These are phyloP conservation scores for Phaseolus lunatus DNA, from an alignment of 306 rosid species.

Conservation along the genomic window DNA sequence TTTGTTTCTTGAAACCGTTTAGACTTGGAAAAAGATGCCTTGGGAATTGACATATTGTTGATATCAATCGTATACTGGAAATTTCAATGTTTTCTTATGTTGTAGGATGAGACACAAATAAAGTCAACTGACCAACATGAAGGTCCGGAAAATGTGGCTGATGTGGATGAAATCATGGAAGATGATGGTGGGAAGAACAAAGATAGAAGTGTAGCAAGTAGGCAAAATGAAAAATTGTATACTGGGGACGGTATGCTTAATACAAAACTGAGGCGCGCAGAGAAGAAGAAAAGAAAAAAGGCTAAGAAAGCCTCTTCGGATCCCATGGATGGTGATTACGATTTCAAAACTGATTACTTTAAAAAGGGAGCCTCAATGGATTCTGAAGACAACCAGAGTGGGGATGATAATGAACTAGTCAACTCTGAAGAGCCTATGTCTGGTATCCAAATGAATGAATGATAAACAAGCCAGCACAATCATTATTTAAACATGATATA, in stretches of 20 bases:
- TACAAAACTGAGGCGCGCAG: conserved; percentile 73
- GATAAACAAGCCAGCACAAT: neutral
- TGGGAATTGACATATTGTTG: neutral
- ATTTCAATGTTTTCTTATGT: neutral
- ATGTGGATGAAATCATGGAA: conserved; percentile 64
- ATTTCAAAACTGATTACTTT: conserved; percentile 81
- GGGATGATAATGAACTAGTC: conserved; percentile 41
- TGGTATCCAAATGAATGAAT: conserved; percentile 41
- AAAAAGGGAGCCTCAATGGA: conserved; percentile 68
- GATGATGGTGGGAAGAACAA: conserved; percentile 55
- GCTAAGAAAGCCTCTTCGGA: conserved; percentile 56
- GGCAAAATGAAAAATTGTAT: conserved; percentile 87
- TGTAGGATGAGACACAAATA: conserved; percentile 52
- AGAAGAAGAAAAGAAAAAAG: conserved; percentile 82
- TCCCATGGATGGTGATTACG: conserved; percentile 83
- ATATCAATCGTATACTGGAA: neutral
- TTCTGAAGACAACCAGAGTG: conserved; percentile 53
- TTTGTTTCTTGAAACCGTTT: conserved; percentile 37
- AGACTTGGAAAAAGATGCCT: neutral
- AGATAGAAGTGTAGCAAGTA: conserved; percentile 54
- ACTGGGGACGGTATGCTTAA: conserved; percentile 83
- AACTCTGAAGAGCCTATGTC: conserved; percentile 53
- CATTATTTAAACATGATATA: conserved; percentile 18
- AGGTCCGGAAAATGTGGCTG: conserved; percentile 41
- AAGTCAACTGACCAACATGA: conserved; percentile 55